Percentiles rank a stretch among this genome's conserved stretches.
phyloP scores from a whole-genome alignment of 352 stramenopile species.

The Phytophthora ramorum region DNA sequence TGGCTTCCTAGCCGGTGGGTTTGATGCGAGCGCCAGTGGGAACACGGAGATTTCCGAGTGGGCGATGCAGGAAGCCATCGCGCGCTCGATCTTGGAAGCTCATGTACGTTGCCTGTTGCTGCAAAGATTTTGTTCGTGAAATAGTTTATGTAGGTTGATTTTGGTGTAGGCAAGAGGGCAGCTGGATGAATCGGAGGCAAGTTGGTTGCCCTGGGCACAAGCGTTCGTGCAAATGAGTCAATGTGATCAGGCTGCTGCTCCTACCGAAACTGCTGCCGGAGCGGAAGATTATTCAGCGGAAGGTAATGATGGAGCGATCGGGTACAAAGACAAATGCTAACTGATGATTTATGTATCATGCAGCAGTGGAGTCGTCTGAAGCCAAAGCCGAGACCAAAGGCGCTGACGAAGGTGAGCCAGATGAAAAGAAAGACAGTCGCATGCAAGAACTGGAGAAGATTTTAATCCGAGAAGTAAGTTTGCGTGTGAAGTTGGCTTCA shows the following conservation, averaged over 20 bases:
- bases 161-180: slow-evolving; percentile 46
- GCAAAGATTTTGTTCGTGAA: neutral
- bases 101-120: slow-evolving; percentile 33
- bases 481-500: neutral
- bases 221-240: slow-evolving; percentile 64
- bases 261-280: slow-evolving; percentile 1
- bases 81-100: slow-evolving; percentile 69
- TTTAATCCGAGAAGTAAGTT: slow-evolving; percentile 65
- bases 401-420: slow-evolving; percentile 2
- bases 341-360: neutral
- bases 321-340: neutral
- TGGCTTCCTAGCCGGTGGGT: slow-evolving; percentile 21
- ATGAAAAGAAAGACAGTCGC: slow-evolving; percentile 20
- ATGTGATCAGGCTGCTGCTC: slow-evolving; percentile 1
- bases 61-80: slow-evolving; percentile 73
- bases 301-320: neutral
- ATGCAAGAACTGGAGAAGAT: slow-evolving; percentile 63
- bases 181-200: slow-evolving; percentile 62
- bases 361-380: slow-evolving; percentile 20
- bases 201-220: slow-evolving; percentile 67
- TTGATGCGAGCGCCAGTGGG: slow-evolving; percentile 1
- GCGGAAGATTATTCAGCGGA: slow-evolving; percentile 2
- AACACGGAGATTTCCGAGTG: slow-evolving; percentile 56
- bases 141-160: slow-evolving; percentile 1
- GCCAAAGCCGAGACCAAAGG: slow-evolving; percentile 25